Base-by-base conservation (phyloP, 768 basidiomycete species). In the Sutorius australiensis region DNA sequence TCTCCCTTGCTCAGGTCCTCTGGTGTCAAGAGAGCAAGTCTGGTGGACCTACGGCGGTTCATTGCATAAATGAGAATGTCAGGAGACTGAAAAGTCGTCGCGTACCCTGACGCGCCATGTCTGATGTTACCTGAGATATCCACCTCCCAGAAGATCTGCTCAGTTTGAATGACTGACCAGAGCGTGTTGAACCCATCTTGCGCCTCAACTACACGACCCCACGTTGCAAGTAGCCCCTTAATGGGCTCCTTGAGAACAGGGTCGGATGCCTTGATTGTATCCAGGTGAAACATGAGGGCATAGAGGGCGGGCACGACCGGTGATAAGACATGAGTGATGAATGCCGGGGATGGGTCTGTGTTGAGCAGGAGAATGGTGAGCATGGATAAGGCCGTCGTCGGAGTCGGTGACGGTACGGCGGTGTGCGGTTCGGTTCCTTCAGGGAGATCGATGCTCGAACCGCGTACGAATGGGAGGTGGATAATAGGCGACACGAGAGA, bases 301-400 rank as follows among this genome's bases (percentile, higher is more conserved):
- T 92, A 92, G 7, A 95, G 67, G 1, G 80, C 68, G 0, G 85
- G 71, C 0, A 87, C 58, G 32, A 95, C 80, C 0, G 90, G 89
- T 1, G 86, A 83, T 9, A 93, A 65, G 7, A 92, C 61, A 17
- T 73, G 66, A 0, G 82, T 76, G 37, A 91, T 77, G 38, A 91
- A 75, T 3, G 71, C 67, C 0, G 91, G 87, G 4, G 89, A 86
- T 6, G 92, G 91, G 57, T 95, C 90, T 6, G 84, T 81, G 58
- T 93, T 89, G 6, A 83, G 77, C 3, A 90, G 69, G 27, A 95
- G 71, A 1, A 74, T 73, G 46, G 78, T 72, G 17, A 92, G 66
- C 5, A 69, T 75, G 6, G 72, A 70, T n/a, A 89, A 65, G 3
- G 81, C 75, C 13, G 67, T 67, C 17, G 69, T 66, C 5, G 81